These are phyloP conservation scores for Diaporthe sp. DNA, from an alignment of 2,329 filamentous ascomycete species.

Conservation along the genomic window DNA sequence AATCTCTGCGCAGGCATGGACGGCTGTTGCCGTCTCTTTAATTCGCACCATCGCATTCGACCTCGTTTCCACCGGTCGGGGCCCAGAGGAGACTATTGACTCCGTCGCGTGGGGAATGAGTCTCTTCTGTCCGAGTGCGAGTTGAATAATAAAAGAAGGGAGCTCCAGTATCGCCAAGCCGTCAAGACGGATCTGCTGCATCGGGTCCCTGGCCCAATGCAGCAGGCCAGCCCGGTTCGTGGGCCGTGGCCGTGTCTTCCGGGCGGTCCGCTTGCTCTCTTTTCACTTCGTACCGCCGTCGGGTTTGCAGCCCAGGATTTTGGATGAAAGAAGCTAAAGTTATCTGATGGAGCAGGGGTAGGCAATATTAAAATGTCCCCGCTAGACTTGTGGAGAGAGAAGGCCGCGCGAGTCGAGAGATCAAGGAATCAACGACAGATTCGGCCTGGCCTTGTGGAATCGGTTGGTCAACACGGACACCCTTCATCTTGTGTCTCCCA, in stretches of 20 bases:
- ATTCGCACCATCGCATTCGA: background rate
- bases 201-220: constrained; percentile 20
- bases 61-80: background rate
- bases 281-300: background rate
- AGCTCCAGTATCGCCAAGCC: constrained; percentile 22
- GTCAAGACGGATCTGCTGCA: constrained; percentile 1
- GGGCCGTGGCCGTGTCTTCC: background rate
- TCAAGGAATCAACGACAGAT: constrained; percentile 1
- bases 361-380: background rate
- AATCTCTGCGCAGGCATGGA: background rate
- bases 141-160: background rate
- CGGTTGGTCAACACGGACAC: background rate
- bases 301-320: background rate
- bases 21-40: background rate
- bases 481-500: background rate
- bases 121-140: background rate
- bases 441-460: constrained; percentile 6
- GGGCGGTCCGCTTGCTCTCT: background rate
- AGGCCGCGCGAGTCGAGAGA: background rate
- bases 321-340: background rate
- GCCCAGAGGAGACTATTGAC: constrained; percentile 2
- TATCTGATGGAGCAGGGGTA: constrained; percentile 8
- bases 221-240: constrained; percentile 1
- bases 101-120: background rate
- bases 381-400: background rate